phyloP scores from a whole-genome alignment of 495 filamentous ascomycete species.

The Aspergillus funiculosus region DNA sequence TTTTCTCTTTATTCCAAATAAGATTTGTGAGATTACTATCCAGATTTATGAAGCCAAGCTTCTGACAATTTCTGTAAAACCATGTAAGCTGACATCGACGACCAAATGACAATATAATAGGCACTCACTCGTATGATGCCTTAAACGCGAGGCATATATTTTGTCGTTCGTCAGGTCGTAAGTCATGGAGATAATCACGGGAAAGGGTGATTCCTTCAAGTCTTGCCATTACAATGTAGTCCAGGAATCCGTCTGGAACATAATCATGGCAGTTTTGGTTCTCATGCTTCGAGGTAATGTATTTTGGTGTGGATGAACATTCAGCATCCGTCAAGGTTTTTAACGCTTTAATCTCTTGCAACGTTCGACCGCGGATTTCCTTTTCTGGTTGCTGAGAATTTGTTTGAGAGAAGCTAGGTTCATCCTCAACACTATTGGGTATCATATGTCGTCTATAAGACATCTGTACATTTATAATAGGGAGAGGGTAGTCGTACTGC shows the following conservation, averaged over 20 bases:
- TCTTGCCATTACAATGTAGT: too few relatives aligned
- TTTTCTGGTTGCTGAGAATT: neutral
- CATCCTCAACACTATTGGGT: neutral
- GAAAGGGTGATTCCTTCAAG: too few relatives aligned
- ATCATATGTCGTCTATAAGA: conserved; percentile 4
- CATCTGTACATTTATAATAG: neutral
- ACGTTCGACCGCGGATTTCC: conserved; percentile 4
- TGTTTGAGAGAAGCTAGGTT: neutral
- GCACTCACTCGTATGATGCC: too few relatives aligned
- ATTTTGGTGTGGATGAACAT: conserved; percentile 1
- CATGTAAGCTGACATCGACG: too few relatives aligned
- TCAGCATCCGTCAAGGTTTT: neutral
- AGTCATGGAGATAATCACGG: too few relatives aligned
- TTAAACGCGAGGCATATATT: too few relatives aligned
- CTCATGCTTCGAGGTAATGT: conserved; percentile 8
- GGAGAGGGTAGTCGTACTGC: neutral
- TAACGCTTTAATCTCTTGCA: conserved; percentile 7
- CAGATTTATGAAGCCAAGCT: too few relatives aligned
- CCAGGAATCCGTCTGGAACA: conserved; percentile 6
- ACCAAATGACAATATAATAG: too few relatives aligned
- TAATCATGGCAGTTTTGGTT: conserved; percentile 1
- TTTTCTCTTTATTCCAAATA: too few relatives aligned
- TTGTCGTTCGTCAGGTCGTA: too few relatives aligned
- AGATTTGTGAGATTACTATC: too few relatives aligned
- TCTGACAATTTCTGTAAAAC: too few relatives aligned